Evolutionary conservation across 192 early-diverging fungal species (phyloP).

Genomic region (Obelidium mucronatum): DNA sequence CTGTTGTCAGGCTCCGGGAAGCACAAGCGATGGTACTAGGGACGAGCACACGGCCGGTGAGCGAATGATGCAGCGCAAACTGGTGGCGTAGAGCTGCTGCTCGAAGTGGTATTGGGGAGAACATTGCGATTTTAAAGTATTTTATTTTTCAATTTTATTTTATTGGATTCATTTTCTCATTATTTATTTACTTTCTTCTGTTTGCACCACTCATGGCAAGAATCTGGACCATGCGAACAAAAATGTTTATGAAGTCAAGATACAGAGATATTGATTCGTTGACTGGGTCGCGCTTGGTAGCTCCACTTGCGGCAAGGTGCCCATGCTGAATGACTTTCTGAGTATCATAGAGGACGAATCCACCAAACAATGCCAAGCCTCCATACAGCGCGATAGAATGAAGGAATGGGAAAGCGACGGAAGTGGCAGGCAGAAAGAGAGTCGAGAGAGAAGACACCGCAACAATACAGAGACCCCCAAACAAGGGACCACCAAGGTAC

Average conservation of each 20-base stretch:
- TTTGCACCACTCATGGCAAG: slow-evolving; percentile 4
- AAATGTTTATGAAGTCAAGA: slow-evolving; percentile 36
- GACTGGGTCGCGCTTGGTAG: slow-evolving; percentile 4
- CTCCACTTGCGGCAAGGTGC: background rate
- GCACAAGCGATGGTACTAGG: no score
- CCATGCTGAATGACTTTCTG: slow-evolving; percentile 32
- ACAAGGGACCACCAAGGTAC: slow-evolving; percentile 29
- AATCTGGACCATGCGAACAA: slow-evolving; percentile 30
- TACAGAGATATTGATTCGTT: slow-evolving; percentile 20
- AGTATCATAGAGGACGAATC: slow-evolving; percentile 35
- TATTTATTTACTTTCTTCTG: background rate
- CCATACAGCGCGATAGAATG: slow-evolving; percentile 22
- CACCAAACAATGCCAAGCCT: slow-evolving; percentile 29
- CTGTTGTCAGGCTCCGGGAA: no score
- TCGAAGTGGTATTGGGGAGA: no score
- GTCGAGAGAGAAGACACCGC: slow-evolving; percentile 7
- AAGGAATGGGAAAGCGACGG: slow-evolving; percentile 20
- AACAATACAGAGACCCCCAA: slow-evolving; percentile 30
- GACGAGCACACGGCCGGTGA: no score
- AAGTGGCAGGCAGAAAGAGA: slow-evolving; percentile 16
- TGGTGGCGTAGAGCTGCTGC: no score
- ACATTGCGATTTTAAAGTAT: no score
- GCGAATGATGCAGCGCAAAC: no score
- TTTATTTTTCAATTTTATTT: no score
- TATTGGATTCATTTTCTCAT: no score